Evolutionary conservation across 805 yeast genomes (phyloP).

Genomic region (Candida sonorensis): DNA sequence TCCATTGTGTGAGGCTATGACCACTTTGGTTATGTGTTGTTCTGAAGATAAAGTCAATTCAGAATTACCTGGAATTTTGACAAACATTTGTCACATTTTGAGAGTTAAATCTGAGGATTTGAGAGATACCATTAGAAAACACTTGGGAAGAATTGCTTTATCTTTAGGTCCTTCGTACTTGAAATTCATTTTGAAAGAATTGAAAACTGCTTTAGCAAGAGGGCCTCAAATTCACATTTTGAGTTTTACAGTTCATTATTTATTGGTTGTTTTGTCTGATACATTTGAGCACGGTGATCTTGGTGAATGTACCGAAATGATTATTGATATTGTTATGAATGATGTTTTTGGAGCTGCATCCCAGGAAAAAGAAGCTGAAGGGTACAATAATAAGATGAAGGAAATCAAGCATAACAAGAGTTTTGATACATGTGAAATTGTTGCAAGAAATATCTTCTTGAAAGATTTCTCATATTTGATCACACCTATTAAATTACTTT

Average conservation of each 20-base stretch:
- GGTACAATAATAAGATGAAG: slow-evolving; percentile 75
- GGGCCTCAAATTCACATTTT: slow-evolving; percentile 94
- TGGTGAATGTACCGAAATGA: slow-evolving; percentile 51
- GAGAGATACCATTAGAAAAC: slow-evolving; percentile 78
- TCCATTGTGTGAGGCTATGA: slow-evolving; percentile 75
- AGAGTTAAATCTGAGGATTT: slow-evolving; percentile 80
- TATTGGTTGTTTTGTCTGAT: slow-evolving; percentile 45
- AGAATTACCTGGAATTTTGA: slow-evolving; percentile 74
- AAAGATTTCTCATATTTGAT: slow-evolving; percentile 50
- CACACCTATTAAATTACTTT: slow-evolving; percentile 59
- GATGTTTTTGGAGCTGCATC: slow-evolving; percentile 90
- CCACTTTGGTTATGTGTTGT: slow-evolving; percentile 58
- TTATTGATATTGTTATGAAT: slow-evolving; percentile 78
- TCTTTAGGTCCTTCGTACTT: slow-evolving; percentile 70
- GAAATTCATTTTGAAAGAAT: slow-evolving; percentile 68
- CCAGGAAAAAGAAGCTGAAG: slow-evolving; percentile 91
- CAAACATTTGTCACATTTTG: slow-evolving; percentile 83
- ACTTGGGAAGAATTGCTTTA: slow-evolving; percentile 56
- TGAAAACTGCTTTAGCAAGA: slow-evolving; percentile 68
- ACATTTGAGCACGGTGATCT: slow-evolving; percentile 60
- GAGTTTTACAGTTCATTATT: slow-evolving; percentile 76
- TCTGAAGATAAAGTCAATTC: slow-evolving; percentile 46
- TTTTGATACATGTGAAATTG: slow-evolving; percentile 76
- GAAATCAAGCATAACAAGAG: slow-evolving; percentile 89
- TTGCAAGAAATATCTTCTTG: slow-evolving; percentile 59